Conservation (phyloP, 768 basidiomycete genomes). For the Pleurotus platypus region DNA sequence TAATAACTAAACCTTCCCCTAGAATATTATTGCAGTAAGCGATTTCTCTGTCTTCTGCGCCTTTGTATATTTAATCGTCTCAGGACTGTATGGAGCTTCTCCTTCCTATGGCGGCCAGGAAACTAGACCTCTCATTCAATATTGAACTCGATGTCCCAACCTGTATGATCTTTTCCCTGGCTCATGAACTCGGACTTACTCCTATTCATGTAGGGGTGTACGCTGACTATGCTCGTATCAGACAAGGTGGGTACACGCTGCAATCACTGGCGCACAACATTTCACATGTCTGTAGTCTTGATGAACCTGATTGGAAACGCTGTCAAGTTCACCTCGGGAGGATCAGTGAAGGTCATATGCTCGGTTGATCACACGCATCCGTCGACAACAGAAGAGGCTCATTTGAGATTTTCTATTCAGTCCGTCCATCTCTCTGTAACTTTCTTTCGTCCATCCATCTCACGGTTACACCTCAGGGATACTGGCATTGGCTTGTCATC, state of each 20-base stretch:
- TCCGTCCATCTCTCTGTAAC: conserved; percentile 20
- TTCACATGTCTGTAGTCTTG: conserved; percentile 39
- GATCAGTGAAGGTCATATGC: conserved; percentile 61
- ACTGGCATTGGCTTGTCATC: conserved; percentile 70
- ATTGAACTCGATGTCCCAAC: conserved; percentile 64
- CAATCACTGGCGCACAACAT: neutral
- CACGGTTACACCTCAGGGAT: conserved; percentile 38
- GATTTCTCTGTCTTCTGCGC: neutral
- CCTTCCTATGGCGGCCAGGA: conserved; percentile 71
- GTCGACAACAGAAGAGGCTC: conserved; percentile 37
- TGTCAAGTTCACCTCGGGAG: conserved; percentile 66
- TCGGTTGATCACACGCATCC: conserved; percentile 40
- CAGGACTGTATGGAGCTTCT: conserved; percentile 78
- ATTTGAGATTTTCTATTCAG: conserved; percentile 67
- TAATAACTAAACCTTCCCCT: neutral
- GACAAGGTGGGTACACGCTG: conserved; percentile 46
- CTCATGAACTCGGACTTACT: neutral
- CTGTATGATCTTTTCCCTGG: conserved; percentile 34
- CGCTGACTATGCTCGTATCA: conserved; percentile 70
- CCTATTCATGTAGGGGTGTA: conserved; percentile 47
- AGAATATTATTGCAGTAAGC: conserved; percentile 65
- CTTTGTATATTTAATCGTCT: neutral
- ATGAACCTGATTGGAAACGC: conserved; percentile 81
- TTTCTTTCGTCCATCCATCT: neutral
- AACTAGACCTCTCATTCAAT: conserved; percentile 70